Evolutionary conservation across 2,329 filamentous ascomycete genomes (phyloP).

Genomic region (Pseudogymnoascus sp.): DNA sequence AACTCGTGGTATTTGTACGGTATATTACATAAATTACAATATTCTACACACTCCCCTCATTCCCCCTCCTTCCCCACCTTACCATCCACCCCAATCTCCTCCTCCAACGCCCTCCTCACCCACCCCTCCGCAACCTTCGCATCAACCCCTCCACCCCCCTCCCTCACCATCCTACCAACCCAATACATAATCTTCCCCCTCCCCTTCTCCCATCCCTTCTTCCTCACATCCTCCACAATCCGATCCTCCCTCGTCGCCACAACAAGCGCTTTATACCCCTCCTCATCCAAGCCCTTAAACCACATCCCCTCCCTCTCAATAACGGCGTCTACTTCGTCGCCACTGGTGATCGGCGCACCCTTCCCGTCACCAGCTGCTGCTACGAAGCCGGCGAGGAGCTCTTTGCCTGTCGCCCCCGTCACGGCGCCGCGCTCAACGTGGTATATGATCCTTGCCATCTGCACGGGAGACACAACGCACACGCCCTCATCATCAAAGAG

Average conservation of each 20-base stretch:
- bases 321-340: conserved; percentile 31
- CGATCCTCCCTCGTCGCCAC: conserved; percentile 43
- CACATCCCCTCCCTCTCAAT: conserved; percentile 48
- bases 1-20: neutral
- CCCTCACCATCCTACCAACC: conserved; percentile 59
- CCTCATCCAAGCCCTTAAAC: conserved; percentile 43
- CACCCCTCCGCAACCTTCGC: conserved; percentile 47
- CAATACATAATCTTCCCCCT: conserved; percentile 59
- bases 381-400: conserved; percentile 47
- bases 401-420: conserved; percentile 50
- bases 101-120: conserved; percentile 39
- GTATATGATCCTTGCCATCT: conserved; percentile 36
- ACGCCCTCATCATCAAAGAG: conserved; percentile 19
- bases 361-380: conserved; percentile 23
- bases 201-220: conserved; percentile 29
- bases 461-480: conserved; percentile 19
- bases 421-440: conserved; percentile 36
- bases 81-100: neutral
- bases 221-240: conserved; percentile 51
- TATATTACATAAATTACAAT: neutral
- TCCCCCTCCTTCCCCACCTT: neutral
- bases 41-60: neutral
- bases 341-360: neutral
- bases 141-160: conserved; percentile 52
- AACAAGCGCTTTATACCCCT: conserved; percentile 39